Base-by-base conservation (phyloP, 2,329 filamentous ascomycete species). In the Fusarium citri region DNA sequence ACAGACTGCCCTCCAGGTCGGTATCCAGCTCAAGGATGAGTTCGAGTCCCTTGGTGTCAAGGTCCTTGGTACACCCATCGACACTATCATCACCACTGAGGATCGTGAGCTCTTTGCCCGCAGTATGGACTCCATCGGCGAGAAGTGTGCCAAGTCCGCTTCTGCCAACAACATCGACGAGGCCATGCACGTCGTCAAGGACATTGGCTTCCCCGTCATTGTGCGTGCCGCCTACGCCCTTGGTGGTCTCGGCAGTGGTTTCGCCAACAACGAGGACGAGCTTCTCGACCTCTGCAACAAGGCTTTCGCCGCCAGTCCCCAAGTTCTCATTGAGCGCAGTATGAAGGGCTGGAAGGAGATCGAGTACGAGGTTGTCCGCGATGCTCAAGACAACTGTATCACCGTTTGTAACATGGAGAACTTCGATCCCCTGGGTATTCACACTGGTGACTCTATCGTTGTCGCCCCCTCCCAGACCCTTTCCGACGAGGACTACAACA, bases 341-440 rank as follows among this genome's bases (percentile, higher is more conserved):
- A 98, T 99, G 95, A 98, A 98, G 85, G 96, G 96, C 64, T 99
- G 96, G 96, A 99, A 99, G 82, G 96, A 99, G 82, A 97, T 98
- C 69, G 96, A 99, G 81, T 99, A 98, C 78, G 96, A 99, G 81
- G 96, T 98, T 67, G 96, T 99, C 42, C 92, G 96, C 76, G 96
- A 98, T 84, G 92, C 91, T 60, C 90, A 94, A 75, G 94, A 99
- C 84, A 98, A 98, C 87, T 99, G 96, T 80, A 98, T 99, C 79
- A 99, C 96, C 9, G 96, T 99, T 67, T 99, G 96, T 82, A 99
- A 99, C 85, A 98, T 99, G 96, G 96, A 99, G 84, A 99, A 99
- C 84, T 99, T 99, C 77, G 96, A 99, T 80, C 96, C 96, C 58
- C 90, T 99, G 3, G 96, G 96, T 76, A 98, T 98, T 69, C 96